Conservation (phyloP, 768 basidiomycete species). For the Boletus pseudo-olivaceus region DNA sequence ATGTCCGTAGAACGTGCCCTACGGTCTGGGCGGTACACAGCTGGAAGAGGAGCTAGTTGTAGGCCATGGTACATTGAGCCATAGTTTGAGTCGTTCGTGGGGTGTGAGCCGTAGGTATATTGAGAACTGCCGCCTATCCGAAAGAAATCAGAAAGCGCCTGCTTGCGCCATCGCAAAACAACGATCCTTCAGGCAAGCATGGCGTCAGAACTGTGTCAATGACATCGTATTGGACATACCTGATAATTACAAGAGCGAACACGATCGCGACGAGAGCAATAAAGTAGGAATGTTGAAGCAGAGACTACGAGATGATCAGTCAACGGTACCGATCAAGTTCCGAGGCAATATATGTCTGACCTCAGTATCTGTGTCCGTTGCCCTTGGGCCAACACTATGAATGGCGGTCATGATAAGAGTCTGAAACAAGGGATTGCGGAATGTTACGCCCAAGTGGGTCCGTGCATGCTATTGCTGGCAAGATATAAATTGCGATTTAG, state of each 20-base stretch:
- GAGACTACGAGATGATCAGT: conserved; percentile 9
- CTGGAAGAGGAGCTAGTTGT: conserved; percentile 19
- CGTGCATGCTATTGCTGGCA: background rate
- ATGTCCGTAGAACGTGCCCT: conserved; percentile 35
- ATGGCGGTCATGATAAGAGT: conserved; percentile 9
- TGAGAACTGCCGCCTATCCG: background rate
- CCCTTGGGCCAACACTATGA: background rate
- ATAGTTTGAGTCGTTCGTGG: background rate
- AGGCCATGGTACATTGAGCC: conserved; percentile 13
- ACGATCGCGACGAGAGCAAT: conserved; percentile 13
- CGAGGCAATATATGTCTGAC: conserved; percentile 6
- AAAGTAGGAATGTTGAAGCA: conserved; percentile 24
- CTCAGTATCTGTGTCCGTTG: background rate
- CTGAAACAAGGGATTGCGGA: background rate
- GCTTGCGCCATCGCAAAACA: conserved; percentile 25
- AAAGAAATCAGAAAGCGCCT: conserved; percentile 21
- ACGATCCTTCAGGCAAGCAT: conserved; percentile 10
- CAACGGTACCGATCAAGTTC: background rate
- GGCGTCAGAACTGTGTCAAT: conserved; percentile 1
- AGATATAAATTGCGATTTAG: background rate
- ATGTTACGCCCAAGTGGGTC: background rate
- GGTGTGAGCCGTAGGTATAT: conserved; percentile 1
- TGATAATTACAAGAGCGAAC: conserved; percentile 16
- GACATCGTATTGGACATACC: conserved; percentile 8
- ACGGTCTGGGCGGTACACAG: conserved; percentile 19